Evolutionary conservation across 2,329 filamentous ascomycete genomes (phyloP), one percentile per base, ranked within the genome.

Genomic region (Cladosporium austrohemisphaericum): DNA sequence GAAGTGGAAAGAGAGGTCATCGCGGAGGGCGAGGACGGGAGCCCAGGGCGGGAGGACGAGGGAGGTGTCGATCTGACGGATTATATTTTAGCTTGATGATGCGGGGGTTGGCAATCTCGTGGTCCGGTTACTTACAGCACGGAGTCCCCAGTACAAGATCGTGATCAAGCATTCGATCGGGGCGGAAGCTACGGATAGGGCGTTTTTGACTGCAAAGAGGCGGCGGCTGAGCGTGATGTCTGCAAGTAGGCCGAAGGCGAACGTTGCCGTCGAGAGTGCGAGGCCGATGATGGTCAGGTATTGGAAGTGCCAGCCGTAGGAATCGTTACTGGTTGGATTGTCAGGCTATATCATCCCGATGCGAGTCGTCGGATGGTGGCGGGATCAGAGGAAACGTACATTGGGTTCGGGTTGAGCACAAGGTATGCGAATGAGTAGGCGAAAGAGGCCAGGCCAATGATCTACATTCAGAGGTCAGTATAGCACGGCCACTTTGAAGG

Each of bases 201-300:
- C 69, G 64, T 90, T 90, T 68, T 90, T 90, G 49, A 77, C 61
- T 2, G 69, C 63, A 67, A 88, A 89, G 10, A 87, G 71, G n/a
- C 62, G 63, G 1, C 66, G 68, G 28, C 73, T 82, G 20, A 79
- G 64, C 0, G 80, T 80, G 7, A 88, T 58, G 64, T 90, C 86
- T 46, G 85, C 82, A 28, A 84, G 62, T 4, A 85, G 68, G 3
- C 79, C 86, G 20, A 78, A 67, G 41, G 67, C 57, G 64, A 88
- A 88, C 43, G 81, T 84, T 37, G 75, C 57, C 9, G 79, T 74
- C 1, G 84, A 76, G 19, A 85, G 69, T 1, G 75, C 71, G 35
- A 89, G 76, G 20, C 84, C 85, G 51, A 89, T 77, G 61, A 88
- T 88, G 56, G 85, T 90, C 25, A 90, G 75, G 60, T 85, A 88